A percentile compares a stretch with the other conserved stretches of the same genome.
Evolutionary conservation across 495 filamentous ascomycete genomes (phyloP).

Genomic region (Chaetomium cochliodes): DNA sequence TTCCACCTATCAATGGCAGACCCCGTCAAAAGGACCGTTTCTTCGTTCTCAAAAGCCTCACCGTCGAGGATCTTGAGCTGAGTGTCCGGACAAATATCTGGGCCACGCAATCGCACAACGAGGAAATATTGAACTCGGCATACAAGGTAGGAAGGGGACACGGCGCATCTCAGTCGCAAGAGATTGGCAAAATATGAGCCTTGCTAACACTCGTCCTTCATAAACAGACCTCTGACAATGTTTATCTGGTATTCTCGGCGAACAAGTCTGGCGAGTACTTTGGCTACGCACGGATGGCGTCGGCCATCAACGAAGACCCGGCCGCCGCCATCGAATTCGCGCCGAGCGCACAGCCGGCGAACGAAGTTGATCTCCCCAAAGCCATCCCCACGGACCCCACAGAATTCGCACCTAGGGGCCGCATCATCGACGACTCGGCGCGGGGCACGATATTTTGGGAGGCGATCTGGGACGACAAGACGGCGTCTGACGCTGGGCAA

Average conservation of each 20-base stretch:
- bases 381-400: constrained; percentile 78
- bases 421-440: constrained; percentile 89
- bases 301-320: constrained; percentile 75
- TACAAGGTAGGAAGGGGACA: constrained; percentile 68
- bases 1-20: constrained; percentile 22
- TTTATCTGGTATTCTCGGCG: constrained; percentile 95
- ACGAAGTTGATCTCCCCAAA: constrained; percentile 64
- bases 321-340: constrained; percentile 65
- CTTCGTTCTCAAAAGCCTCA: constrained; percentile 93
- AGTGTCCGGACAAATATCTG: constrained; percentile 84
- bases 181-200: not conserved
- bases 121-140: constrained; percentile 76
- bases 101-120: constrained; percentile 95
- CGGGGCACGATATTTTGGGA: constrained; percentile 98
- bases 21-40: constrained; percentile 62
- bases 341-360: constrained; percentile 55
- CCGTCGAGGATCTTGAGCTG: constrained; percentile 89
- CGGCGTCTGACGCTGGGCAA: constrained; percentile 38
- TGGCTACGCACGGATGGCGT: constrained; percentile 90
- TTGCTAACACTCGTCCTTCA: not conserved
- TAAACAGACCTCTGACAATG: constrained; percentile 71
- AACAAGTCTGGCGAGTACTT: constrained; percentile 99
- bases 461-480: constrained; percentile 58
- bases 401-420: constrained; percentile 74
- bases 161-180: not conserved